Conservation (phyloP, 345 rosid genomes). For the Moricandia arvensis region DNA sequence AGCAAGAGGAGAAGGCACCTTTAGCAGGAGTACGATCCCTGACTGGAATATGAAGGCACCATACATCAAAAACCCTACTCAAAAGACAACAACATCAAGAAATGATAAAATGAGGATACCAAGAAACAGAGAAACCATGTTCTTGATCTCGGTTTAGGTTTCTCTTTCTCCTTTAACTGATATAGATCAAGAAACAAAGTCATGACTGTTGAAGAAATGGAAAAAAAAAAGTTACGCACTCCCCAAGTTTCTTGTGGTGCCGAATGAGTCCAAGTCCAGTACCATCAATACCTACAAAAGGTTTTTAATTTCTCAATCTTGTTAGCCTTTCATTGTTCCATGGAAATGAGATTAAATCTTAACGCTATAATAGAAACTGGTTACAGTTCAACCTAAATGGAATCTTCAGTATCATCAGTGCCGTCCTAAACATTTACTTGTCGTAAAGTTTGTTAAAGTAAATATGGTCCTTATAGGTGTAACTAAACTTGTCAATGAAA, state of each 20-base stretch:
- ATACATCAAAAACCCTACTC: constrained; percentile 59
- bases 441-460: not conserved
- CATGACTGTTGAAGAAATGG: not conserved
- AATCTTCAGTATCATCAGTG: not conserved
- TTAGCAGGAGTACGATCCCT: constrained; percentile 54
- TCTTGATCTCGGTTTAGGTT: no score
- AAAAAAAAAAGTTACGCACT: constrained; percentile 40
- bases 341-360: not conserved
- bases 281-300: constrained; percentile 69
- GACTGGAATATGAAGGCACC: constrained; percentile 72
- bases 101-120: not conserved
- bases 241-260: constrained; percentile 59
- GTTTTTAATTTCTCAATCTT: not conserved
- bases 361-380: not conserved
- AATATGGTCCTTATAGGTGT: not conserved
- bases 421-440: not conserved
- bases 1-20: constrained; percentile 34
- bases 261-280: constrained; percentile 66
- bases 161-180: not conserved
- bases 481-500: not conserved
- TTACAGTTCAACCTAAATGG: not conserved
- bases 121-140: not conserved
- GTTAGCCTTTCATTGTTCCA: not conserved
- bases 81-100: not conserved
- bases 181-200: not conserved